Conservation (phyloP, 495 filamentous ascomycete species). For the Xylaria sp. region DNA sequence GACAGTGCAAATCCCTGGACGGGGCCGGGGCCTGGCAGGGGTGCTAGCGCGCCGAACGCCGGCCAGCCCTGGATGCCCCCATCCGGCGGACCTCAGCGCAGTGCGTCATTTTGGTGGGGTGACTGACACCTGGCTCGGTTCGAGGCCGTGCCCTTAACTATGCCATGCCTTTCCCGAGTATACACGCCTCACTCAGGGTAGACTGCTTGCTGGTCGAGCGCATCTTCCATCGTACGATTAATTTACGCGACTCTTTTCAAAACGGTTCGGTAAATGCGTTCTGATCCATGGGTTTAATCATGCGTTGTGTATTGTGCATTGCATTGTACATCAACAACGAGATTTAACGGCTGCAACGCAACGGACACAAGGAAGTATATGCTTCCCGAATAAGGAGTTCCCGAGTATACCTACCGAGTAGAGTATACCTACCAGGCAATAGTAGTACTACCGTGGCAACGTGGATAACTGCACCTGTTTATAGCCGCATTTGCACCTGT, state of each 20-base stretch:
- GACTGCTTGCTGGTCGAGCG: background rate
- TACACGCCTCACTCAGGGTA: background rate
- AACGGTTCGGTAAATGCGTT: background rate
- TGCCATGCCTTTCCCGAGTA: conserved; percentile 2
- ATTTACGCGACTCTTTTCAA: background rate
- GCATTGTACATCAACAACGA: background rate
- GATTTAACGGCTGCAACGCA: background rate
- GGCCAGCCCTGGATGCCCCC: background rate
- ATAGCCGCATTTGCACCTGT: no score
- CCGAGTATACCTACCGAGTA: no score
- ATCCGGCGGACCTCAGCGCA: conserved; percentile 23
- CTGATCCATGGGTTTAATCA: background rate
- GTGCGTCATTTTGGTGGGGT: conserved; percentile 27
- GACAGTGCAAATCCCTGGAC: conserved; percentile 14
- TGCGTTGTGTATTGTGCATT: no score
- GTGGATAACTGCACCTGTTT: background rate
- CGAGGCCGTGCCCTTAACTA: background rate
- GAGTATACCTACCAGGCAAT: no score
- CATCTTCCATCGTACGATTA: background rate
- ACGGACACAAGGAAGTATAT: background rate
- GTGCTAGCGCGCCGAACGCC: conserved; percentile 24
- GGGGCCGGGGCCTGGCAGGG: background rate
- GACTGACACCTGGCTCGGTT: background rate
- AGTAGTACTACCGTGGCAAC: background rate
- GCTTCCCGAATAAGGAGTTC: no score